Conservation (phyloP, 441 rosid species). For the Gossypium aridum region DNA sequence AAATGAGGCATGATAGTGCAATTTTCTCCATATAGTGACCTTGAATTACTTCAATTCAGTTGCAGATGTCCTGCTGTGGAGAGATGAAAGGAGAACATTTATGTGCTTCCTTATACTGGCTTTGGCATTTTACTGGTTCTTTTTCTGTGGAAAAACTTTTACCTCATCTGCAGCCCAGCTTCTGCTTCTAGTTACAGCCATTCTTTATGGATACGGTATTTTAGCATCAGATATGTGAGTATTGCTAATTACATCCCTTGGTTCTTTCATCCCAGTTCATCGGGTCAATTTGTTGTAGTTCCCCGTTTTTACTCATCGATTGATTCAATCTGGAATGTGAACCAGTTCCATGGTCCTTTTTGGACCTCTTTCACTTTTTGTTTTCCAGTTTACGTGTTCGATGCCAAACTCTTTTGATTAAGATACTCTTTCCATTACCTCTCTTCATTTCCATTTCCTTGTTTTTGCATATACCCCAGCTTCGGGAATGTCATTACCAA, state of each 20-base stretch:
- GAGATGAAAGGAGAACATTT: conserved; percentile 84
- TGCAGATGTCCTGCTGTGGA: conserved; percentile 86
- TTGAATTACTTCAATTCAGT: conserved; percentile 45
- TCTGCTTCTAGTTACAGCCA: conserved; percentile 40
- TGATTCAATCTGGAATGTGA: not conserved
- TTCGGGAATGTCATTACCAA: not conserved
- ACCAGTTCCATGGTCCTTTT: not conserved
- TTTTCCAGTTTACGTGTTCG: not conserved
- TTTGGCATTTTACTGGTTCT: conserved; percentile 70
- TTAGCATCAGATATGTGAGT: conserved; percentile 64
- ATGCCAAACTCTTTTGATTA: not conserved
- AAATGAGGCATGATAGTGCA: not conserved
- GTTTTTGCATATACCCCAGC: not conserved
- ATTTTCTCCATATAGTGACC: not conserved
- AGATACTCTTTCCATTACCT: not conserved
- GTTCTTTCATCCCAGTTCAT: not conserved
- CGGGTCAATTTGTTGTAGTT: not conserved
- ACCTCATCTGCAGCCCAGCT: conserved; percentile 67
- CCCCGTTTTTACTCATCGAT: not conserved
- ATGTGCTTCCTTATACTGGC: conserved; percentile 45
- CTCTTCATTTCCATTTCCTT: not conserved
- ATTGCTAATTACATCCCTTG: conserved; percentile 5
- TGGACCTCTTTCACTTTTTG: not conserved
- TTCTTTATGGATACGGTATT: conserved; percentile 51
- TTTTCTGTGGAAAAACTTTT: conserved; percentile 65